A percentile compares a stretch with the other conserved stretches of the same genome.
Evolutionary conservation across 1,139 yeast species (phyloP).

Genomic region (Blastobotrys petasosporus): DNA sequence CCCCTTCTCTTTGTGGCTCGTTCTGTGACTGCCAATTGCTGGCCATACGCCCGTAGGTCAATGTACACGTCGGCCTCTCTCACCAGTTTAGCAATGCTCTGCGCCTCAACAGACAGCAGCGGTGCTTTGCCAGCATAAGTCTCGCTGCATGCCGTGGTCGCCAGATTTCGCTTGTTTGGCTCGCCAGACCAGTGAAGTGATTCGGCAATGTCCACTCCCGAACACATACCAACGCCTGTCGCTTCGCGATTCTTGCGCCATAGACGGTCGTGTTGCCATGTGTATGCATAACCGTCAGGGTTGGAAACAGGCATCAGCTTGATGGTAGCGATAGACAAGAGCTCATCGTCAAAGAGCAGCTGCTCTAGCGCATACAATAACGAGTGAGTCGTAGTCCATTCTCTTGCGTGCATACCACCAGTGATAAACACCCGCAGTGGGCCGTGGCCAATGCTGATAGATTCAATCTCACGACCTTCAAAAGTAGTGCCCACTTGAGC

Average conservation of each 20-base stretch:
- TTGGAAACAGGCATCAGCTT: slow-evolving; percentile 75
- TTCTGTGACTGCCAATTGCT: slow-evolving; percentile 49
- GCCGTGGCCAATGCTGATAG: slow-evolving; percentile 52
- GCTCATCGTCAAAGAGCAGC: slow-evolving; percentile 48
- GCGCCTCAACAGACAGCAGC: slow-evolving; percentile 71
- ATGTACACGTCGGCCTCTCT: slow-evolving; percentile 62
- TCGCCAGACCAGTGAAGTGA: slow-evolving; percentile 66
- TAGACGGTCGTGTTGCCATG: slow-evolving; percentile 73
- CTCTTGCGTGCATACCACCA: slow-evolving; percentile 86
- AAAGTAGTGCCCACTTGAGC: slow-evolving; percentile 61
- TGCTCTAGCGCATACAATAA: slow-evolving; percentile 57
- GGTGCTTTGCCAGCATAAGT: slow-evolving; percentile 66
- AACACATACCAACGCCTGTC: slow-evolving; percentile 59
- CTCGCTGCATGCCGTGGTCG: slow-evolving; percentile 9
- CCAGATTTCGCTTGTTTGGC: slow-evolving; percentile 34
- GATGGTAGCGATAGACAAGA: slow-evolving; percentile 32
- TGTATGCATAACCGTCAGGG: slow-evolving; percentile 84
- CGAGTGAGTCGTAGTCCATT: slow-evolving; percentile 78
- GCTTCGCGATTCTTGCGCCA: slow-evolving; percentile 89
- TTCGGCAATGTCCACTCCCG: slow-evolving; percentile 83
- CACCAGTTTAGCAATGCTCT: slow-evolving; percentile 57
- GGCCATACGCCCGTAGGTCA: slow-evolving; percentile 81
- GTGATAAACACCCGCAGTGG: slow-evolving; percentile 50
- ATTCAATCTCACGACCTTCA: slow-evolving; percentile 66
- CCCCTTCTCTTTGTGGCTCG: slow-evolving; percentile 1